These are phyloP conservation scores for Trypanosoma melophagium DNA, from an alignment of 208 protist genomes.

Conservation along the genomic window DNA sequence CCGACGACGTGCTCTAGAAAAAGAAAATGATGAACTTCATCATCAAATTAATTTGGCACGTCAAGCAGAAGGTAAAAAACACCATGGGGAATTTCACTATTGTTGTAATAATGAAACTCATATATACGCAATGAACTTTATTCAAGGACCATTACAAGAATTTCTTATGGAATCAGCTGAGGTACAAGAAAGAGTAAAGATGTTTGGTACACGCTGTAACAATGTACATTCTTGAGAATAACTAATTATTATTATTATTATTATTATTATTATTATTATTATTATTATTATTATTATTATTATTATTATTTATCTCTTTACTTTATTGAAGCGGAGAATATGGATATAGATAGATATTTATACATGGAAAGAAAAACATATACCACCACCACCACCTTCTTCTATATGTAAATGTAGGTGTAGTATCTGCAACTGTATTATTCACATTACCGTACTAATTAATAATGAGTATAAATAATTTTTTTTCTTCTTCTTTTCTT, in stretches of 20 bases:
- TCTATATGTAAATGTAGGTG: too few species aligned
- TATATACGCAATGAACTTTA: constrained; percentile 8
- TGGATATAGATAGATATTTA: too few species aligned
- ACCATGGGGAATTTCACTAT: not conserved
- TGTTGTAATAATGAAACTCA: constrained; percentile 2
- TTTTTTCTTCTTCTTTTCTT: constrained; percentile 16
- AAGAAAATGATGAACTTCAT: constrained; percentile 24
- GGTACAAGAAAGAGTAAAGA: constrained; percentile 3
- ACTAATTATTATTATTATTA: constrained; percentile 3
- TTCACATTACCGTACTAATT: too few species aligned
- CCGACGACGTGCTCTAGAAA: constrained; percentile 6
- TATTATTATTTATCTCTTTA: constrained; percentile 9
- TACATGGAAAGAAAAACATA: too few species aligned
- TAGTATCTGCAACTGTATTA: too few species aligned
- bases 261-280: constrained; percentile 3
- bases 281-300: constrained; percentile 5
- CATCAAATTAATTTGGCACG: not conserved
- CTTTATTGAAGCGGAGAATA: constrained; percentile 4
- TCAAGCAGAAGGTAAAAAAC: not conserved
- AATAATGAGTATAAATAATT: not conserved
- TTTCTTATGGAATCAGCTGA: constrained; percentile 19
- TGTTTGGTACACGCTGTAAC: not conserved
- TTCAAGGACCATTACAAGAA: constrained; percentile 20
- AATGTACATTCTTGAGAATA: not conserved
- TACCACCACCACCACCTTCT: too few species aligned